Evolutionary conservation across 352 stramenopile species (phyloP), one percentile per base, ranked within the genome.

Genomic region (Globisporangium parvum): DNA sequence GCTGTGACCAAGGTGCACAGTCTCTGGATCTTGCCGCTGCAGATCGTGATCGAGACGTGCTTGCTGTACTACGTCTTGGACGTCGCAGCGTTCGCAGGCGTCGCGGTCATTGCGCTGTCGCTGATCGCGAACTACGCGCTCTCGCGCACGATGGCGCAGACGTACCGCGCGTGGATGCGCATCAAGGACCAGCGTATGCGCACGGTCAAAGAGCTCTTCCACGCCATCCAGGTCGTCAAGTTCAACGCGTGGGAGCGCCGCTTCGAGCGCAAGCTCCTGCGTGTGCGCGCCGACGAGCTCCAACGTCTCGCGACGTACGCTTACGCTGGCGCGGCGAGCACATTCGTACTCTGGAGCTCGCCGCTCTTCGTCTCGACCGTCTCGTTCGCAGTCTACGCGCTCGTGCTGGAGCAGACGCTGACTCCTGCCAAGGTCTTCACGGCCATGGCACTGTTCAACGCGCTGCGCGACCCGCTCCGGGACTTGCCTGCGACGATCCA

Each of bases 171-270:
- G 14, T 47, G 60, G 45, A 69, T 77, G 57, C 14, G 41, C 17
- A 39, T 53, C 48, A 78, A 74, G 18, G 71, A 85, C 37, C 40
- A 51, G 12, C 75, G 71, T 31, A 77, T 85, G 70, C 60, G 66
- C 1, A 56, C 65, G 0, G 45, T 85, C 37, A 80, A 78, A 20
- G 71, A 87, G 48, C 53, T 72, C 3, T 71, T 85, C 35, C 52
- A 53, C n/a, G 76, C 69, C 33, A 95, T 96, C 53, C 84, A 91
- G 23, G 87, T 95, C 62, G 84, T 97, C 71, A 97, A 97, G 67
- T 94, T 96, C 59, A 94, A 96, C 66, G 82, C 80, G 2, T 97
- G 85, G 84, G 91, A 97, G 58, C 20, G 47, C 12, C 80, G 79
- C 1, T 95, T 96, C 67, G 62, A 69, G 42, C 73, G 73, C 35